Conservation (phyloP, 106 monocot species). For the Apostasia ramifera region DNA sequence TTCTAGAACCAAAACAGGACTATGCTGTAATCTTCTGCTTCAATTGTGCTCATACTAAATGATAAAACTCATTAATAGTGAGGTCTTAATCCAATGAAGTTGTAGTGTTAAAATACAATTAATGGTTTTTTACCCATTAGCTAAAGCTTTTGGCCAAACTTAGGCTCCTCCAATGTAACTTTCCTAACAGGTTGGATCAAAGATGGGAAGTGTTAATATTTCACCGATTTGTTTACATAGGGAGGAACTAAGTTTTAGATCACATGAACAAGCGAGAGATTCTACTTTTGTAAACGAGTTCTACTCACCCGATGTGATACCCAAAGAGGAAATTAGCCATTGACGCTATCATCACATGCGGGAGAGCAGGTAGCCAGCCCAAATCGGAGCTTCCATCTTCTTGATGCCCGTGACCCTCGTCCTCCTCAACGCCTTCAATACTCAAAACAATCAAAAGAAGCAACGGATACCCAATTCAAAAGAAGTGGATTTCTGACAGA, state of each 20-base stretch:
- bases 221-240: too few relatives aligned
- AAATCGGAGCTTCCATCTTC: slow-evolving; percentile 25
- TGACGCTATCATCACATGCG: slow-evolving; percentile 69
- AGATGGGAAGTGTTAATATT: too few relatives aligned
- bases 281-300: not conserved
- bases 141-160: too few relatives aligned
- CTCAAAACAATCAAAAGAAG: not conserved
- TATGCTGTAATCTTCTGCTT: not conserved
- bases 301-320: slow-evolving; percentile 80
- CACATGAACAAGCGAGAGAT: too few relatives aligned
- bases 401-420: not conserved
- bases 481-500: not conserved
- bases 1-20: not conserved
- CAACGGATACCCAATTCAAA: not conserved
- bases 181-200: too few relatives aligned
- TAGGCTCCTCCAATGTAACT: too few relatives aligned
- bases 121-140: too few relatives aligned
- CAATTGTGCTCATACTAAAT: not conserved
- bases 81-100: too few relatives aligned
- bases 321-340: slow-evolving; percentile 92
- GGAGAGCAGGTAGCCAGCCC: slow-evolving; percentile 72
- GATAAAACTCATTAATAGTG: too few relatives aligned
- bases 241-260: too few relatives aligned
- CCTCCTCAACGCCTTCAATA: not conserved
- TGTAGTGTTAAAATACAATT: too few relatives aligned